A percentile compares a stretch with the other conserved stretches of the same genome.
phyloP scores from a whole-genome alignment of 2,329 filamentous ascomycete species.

The Epichloe uncinata region DNA sequence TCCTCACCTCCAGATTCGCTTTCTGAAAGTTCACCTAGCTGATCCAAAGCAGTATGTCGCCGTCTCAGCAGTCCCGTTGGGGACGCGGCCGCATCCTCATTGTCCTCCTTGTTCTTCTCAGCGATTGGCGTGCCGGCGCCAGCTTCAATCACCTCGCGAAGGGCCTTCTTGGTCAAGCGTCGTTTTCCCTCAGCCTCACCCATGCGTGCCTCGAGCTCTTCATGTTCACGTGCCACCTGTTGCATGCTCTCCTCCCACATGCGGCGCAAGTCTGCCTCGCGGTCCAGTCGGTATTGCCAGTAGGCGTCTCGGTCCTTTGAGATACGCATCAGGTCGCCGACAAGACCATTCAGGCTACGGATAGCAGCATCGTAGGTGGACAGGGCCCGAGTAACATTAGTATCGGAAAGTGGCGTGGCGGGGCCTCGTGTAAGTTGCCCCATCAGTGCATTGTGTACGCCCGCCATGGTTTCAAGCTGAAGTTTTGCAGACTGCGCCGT shows the following conservation, averaged over 20 bases:
- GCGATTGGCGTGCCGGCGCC: constrained; percentile 17
- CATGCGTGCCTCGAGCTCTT: constrained; percentile 75
- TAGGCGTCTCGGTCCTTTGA: constrained; percentile 88
- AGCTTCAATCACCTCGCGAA: constrained; percentile 68
- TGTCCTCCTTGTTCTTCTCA: constrained; percentile 20
- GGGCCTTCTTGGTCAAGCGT: constrained; percentile 74
- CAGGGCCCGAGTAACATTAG: constrained; percentile 62
- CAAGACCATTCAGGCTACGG: constrained; percentile 68
- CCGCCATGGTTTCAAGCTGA: constrained; percentile 79
- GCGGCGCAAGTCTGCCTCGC: constrained; percentile 78
- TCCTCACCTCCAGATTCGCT: constrained; percentile 73
- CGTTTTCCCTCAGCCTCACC: constrained; percentile 78
- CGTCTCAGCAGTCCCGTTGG: constrained; percentile 30
- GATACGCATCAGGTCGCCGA: constrained; percentile 81
- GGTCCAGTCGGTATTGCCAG: constrained; percentile 90
- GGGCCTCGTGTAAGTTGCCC: constrained; percentile 55
- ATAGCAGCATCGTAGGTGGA: constrained; percentile 82
- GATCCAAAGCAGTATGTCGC: constrained; percentile 53
- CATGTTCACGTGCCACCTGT: constrained; percentile 86
- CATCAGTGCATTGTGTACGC: constrained; percentile 72
- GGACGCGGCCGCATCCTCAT: constrained; percentile 23
- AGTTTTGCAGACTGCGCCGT: constrained; percentile 89
- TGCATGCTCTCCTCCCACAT: constrained; percentile 99
- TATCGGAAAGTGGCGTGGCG: constrained; percentile 58
- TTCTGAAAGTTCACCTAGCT: constrained; percentile 64